phyloP scores from a whole-genome alignment of 1,139 yeast genomes.

The Saccharomyces hybrid region DNA sequence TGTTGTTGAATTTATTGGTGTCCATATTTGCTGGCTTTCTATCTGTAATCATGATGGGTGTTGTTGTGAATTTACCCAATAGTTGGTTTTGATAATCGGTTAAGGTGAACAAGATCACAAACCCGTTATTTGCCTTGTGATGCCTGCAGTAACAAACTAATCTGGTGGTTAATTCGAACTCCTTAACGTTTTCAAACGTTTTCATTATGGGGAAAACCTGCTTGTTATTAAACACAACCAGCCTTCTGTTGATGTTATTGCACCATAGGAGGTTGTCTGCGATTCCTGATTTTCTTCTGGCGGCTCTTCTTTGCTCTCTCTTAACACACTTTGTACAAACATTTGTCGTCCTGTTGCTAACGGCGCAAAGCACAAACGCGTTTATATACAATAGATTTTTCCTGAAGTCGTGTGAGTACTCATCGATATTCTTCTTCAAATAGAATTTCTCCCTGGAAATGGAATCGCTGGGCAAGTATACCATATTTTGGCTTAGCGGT shows the following conservation, averaged over 20 bases:
- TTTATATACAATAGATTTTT: constrained; percentile 55
- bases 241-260: constrained; percentile 64
- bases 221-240: constrained; percentile 83
- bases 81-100: constrained; percentile 53
- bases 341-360: constrained; percentile 47
- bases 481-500: constrained; percentile 6
- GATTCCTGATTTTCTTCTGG: constrained; percentile 69
- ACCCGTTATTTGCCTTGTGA: constrained; percentile 79
- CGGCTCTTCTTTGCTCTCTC: constrained; percentile 89
- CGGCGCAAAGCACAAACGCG: constrained; percentile 53
- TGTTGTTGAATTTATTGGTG: constrained; percentile 31
- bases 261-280: constrained; percentile 73
- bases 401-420: constrained; percentile 41
- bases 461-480: constrained; percentile 79
- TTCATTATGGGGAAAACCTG: constrained; percentile 75
- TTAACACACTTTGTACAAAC: constrained; percentile 85
- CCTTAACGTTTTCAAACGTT: constrained; percentile 34
- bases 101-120: constrained; percentile 60
- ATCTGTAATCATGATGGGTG: constrained; percentile 85
- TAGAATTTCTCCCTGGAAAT: constrained; percentile 82
- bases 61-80: constrained; percentile 65
- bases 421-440: constrained; percentile 40
- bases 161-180: constrained; percentile 73
- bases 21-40: constrained; percentile 43
- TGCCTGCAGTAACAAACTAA: constrained; percentile 94